phyloP scores from a whole-genome alignment of 225 moss, liverwort and hornwort species.

The Sphagnum contortum region DNA sequence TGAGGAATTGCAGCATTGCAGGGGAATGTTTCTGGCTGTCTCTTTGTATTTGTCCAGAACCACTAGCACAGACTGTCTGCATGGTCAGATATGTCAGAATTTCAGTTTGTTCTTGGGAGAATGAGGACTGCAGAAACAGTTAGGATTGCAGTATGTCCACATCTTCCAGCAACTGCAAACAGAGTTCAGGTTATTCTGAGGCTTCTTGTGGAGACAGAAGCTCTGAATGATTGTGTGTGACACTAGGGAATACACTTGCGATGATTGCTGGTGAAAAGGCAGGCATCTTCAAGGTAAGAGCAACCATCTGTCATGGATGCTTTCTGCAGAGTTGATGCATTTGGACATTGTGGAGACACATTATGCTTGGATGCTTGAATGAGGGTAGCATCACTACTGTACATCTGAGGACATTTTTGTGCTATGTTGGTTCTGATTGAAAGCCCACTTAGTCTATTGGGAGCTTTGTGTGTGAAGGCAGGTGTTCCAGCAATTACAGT shows the following conservation, averaged over 20 bases:
- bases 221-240: slow-evolving; percentile 13
- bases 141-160: background rate
- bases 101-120: no score
- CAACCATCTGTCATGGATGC: background rate
- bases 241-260: slow-evolving; percentile 62
- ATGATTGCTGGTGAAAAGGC: slow-evolving; percentile 95
- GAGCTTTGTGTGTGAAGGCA: slow-evolving; percentile 44
- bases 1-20: no score
- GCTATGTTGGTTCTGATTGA: slow-evolving; percentile 1
- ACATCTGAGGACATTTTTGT: background rate
- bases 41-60: no score
- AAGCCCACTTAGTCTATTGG: slow-evolving; percentile 24
- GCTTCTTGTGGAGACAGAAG: background rate
- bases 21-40: no score
- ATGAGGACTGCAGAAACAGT: background rate
- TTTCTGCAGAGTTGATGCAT: no score
- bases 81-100: no score
- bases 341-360: background rate
- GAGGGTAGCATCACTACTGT: background rate
- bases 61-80: no score
- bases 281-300: slow-evolving; percentile 92
- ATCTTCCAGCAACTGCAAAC: background rate
- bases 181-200: no score
- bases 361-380: background rate
- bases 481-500: slow-evolving; percentile 95